Base-by-base conservation (phyloP, 2,329 filamentous ascomycete genomes). In the Davidsoniella neocaledoniae region DNA sequence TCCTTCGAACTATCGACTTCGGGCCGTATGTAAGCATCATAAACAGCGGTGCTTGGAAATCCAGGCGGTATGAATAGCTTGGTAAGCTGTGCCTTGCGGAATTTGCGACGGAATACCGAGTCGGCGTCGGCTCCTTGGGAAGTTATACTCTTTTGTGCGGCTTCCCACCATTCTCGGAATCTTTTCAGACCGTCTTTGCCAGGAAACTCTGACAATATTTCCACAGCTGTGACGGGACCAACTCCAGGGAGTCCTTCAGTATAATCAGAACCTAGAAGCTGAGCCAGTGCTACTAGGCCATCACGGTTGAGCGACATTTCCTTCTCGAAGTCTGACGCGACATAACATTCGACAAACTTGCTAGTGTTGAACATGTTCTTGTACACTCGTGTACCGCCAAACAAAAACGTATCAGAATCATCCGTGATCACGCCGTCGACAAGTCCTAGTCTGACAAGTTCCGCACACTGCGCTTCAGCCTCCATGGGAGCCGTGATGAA, bases 301-400 rank as follows among this genome's bases (percentile, higher is more conserved):
- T 82, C 73, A n/a, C 90, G 78, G 2, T 85, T 82, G 0, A 98
- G 75, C 0, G 84, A 86, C 54, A 95, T 81, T 58, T 98, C 93
- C 57, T 83, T 83, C 58, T 94, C 86, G 0, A 98, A 70, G 59
- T 98, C 91, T 0, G 69, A 71, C 2, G 79, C 68, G 8, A 98
- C 74, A 61, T 96, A 98, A 65, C 91, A 96, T 66, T 98, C 91
- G 40, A 98, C 91, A 58, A 86, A 94, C 62, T 98, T 98, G 63
- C 91, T 91, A 58, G 86, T 82, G 64, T 95, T 98, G 71, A 98
- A 98, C 87, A 98, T 94, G 68, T 98, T 98, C 64, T 98, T 98
- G 72, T 98, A 98, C 19, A 98, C 83, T 16, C 90, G 75, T 0
- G 87, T 98, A 37, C 91, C 93, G 16, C 91, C 93, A 63, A 98